A percentile compares a stretch with the other conserved stretches of the same genome.
Evolutionary conservation across 768 basidiomycete genomes (phyloP).

Genomic region (Panaeolus papilionaceus): DNA sequence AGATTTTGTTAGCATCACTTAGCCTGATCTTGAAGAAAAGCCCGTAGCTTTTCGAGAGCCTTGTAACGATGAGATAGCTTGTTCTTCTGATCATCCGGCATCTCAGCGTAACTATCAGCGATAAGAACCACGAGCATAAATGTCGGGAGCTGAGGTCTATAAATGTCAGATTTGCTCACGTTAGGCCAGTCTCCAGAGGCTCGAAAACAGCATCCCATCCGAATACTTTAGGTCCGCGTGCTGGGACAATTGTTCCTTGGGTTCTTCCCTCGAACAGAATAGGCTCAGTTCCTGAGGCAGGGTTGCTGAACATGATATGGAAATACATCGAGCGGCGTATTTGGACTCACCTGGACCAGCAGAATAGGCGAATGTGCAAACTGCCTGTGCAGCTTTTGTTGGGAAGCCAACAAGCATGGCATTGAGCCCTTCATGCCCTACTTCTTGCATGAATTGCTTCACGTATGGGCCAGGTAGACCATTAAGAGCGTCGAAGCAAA

Average conservation of each 20-base stretch:
- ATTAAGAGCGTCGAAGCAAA: constrained; percentile 87
- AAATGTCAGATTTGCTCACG: constrained; percentile 53
- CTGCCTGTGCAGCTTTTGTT: constrained; percentile 81
- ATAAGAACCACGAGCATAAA: constrained; percentile 17
- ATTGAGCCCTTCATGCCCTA: constrained; percentile 94
- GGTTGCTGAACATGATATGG: neutral
- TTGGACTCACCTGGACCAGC: constrained; percentile 65
- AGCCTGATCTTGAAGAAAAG: constrained; percentile 48
- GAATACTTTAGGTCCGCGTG: constrained; percentile 79
- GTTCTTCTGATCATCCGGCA: constrained; percentile 73
- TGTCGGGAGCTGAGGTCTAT: neutral
- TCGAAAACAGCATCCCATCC: constrained; percentile 94
- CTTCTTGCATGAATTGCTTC: constrained; percentile 84
- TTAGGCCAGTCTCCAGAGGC: constrained; percentile 75
- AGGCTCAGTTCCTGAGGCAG: constrained; percentile 61
- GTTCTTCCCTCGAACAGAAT: constrained; percentile 83
- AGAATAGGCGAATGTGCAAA: constrained; percentile 97
- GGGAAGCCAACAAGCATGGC: constrained; percentile 79
- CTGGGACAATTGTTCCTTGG: constrained; percentile 86
- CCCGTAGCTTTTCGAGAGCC: constrained; percentile 71
- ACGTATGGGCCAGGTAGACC: constrained; percentile 98
- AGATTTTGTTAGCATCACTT: neutral
- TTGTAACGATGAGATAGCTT: constrained; percentile 74
- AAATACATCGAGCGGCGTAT: neutral
- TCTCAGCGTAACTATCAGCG: constrained; percentile 70